These are phyloP conservation scores for Amauroascus niger DNA, from an alignment of 2,329 filamentous ascomycete genomes.

Conservation along the genomic window DNA sequence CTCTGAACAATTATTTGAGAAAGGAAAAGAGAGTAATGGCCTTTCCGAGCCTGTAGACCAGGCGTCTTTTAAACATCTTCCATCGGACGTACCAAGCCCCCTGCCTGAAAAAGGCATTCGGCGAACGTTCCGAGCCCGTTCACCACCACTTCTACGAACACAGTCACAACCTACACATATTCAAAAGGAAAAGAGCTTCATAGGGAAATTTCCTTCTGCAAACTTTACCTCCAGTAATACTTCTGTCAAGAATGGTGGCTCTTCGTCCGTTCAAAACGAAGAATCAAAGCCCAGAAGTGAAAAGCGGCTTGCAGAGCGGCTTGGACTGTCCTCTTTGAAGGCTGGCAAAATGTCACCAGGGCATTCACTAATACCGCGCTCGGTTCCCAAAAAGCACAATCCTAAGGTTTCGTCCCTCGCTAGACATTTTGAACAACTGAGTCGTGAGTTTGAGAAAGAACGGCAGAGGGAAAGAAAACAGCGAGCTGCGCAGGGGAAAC, in stretches of 20 bases:
- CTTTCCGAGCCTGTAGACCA: neutral
- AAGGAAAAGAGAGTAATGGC: neutral
- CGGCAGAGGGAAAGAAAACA: constrained; percentile 75
- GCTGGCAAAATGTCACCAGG: constrained; percentile 39
- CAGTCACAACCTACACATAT: constrained; percentile 43
- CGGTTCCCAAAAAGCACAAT: constrained; percentile 59
- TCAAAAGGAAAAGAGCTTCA: constrained; percentile 14
- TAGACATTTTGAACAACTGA: constrained; percentile 92
- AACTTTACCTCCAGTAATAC: neutral
- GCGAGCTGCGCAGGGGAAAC: constrained; percentile 61
- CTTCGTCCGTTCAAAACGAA: neutral
- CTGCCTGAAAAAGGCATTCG: constrained; percentile 28
- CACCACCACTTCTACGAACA: constrained; percentile 42
- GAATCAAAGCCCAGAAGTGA: constrained; percentile 41
- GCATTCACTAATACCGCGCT: constrained; percentile 76
- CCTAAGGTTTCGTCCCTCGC: constrained; percentile 84
- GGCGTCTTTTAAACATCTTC: constrained; percentile 16
- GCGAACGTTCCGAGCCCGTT: constrained; percentile 30
- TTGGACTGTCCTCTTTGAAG: constrained; percentile 59
- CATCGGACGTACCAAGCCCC: constrained; percentile 34
- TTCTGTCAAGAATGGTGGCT: neutral
- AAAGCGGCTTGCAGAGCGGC: constrained; percentile 66
- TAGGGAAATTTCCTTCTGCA: neutral
- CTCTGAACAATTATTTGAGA: neutral
- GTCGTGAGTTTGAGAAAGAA: constrained; percentile 92